These are phyloP conservation scores for Chlorociboria aeruginascens DNA, from an alignment of 495 filamentous ascomycete species.

Conservation along the genomic window DNA sequence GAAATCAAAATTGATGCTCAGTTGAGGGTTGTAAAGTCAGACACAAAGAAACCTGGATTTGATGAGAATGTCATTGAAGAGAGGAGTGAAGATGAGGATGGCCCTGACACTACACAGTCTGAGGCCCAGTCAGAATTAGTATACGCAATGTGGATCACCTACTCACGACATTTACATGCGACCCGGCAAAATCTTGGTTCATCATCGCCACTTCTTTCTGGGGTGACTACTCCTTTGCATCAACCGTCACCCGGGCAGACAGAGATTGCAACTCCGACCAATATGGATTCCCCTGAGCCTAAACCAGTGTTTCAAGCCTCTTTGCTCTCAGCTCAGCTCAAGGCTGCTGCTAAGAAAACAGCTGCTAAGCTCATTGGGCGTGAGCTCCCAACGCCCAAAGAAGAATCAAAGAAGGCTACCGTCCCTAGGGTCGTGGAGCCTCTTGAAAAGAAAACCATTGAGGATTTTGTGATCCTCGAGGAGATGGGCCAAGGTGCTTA, in stretches of 20 bases:
- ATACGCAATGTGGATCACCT: conserved; percentile 94
- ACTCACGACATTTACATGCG: conserved; percentile 83
- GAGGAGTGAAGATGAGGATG: conserved; percentile 34
- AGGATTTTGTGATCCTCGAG: conserved; percentile 86
- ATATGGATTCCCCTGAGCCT: conserved; percentile 36
- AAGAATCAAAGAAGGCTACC: conserved; percentile 21
- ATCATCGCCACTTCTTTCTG: conserved; percentile 45
- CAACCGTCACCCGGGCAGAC: conserved; percentile 73
- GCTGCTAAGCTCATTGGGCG: conserved; percentile 34
- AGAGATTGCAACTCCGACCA: conserved; percentile 29
- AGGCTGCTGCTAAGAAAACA: conserved; percentile 47
- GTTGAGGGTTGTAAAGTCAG: conserved; percentile 88
- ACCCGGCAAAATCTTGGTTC: conserved; percentile 42
- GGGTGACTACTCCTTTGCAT: conserved; percentile 52
- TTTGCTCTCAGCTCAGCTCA: conserved; percentile 63
- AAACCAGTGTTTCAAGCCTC: conserved; percentile 30
- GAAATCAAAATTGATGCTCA: conserved; percentile 90
- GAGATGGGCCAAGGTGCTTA: conserved; percentile 99
- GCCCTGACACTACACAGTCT: conserved; percentile 9
- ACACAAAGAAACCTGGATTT: conserved; percentile 34
- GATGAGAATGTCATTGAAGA: conserved; percentile 36
- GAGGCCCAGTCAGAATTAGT: conserved; percentile 59
- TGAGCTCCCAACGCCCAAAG: conserved; percentile 19
- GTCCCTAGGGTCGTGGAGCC: conserved; percentile 11
- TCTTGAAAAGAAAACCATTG: conserved; percentile 61